phyloP scores from a whole-genome alignment of 176 grass and related monocot species.

The Bothriochloa decipiens region DNA sequence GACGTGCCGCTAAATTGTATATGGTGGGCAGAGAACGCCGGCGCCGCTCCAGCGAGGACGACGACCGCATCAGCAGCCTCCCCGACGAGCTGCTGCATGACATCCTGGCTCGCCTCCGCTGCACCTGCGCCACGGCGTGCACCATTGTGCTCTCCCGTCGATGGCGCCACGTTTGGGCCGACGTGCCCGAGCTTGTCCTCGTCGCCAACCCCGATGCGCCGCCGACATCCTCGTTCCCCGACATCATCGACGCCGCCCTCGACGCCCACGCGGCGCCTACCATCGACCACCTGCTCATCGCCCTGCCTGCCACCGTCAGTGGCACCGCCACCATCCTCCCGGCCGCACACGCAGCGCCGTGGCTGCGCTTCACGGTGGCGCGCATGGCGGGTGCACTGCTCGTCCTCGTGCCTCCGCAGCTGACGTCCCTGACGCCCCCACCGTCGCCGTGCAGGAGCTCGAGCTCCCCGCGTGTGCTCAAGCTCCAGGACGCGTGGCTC shows the following conservation, averaged over 20 bases:
- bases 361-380: background rate
- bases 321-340: background rate
- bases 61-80: too few relatives aligned
- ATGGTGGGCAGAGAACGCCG: too few relatives aligned
- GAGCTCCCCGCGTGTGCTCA: background rate
- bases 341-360: background rate
- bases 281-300: background rate
- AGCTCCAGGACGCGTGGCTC: background rate
- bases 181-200: background rate
- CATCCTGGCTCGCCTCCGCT: too few relatives aligned
- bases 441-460: background rate
- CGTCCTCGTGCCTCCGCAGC: too few relatives aligned
- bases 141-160: too few relatives aligned
- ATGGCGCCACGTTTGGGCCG: background rate
- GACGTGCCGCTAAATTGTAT: too few relatives aligned
- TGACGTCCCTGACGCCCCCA: too few relatives aligned
- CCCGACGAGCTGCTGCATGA: too few relatives aligned
- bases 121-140: too few relatives aligned
- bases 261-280: background rate
- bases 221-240: background rate
- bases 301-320: rapidly evolving
- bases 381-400: background rate
- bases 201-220: background rate
- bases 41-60: too few relatives aligned
- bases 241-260: background rate